Conservation (phyloP, 2,329 filamentous ascomycete species). For the Aspergillus calidoustus region DNA sequence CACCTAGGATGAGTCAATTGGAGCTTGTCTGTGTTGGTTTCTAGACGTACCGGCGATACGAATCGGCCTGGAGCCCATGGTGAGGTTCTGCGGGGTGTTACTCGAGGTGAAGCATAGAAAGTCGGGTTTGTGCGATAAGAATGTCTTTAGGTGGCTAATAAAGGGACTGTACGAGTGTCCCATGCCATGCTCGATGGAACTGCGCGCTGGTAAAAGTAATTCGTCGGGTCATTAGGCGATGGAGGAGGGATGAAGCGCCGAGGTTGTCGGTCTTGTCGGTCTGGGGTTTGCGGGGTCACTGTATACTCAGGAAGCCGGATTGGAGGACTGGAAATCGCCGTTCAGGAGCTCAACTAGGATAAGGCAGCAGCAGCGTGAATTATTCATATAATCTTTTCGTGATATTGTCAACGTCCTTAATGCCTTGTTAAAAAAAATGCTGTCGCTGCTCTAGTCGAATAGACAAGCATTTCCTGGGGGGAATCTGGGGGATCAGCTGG, state of each 20-base stretch:
- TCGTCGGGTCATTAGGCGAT: background rate
- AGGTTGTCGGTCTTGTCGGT: slow-evolving; percentile 24
- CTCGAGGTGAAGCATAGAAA: background rate
- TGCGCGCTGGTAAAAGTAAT: background rate
- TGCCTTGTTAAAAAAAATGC: too few relatives aligned
- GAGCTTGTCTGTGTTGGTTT: background rate
- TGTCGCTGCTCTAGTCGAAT: too few relatives aligned
- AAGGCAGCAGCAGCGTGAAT: too few relatives aligned
- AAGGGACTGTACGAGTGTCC: background rate
- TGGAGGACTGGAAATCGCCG: background rate
- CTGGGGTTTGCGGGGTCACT: slow-evolving; percentile 23
- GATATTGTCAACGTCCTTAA: background rate
- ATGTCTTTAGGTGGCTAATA: background rate
- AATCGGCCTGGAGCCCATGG: slow-evolving; percentile 30
- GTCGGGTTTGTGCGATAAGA: background rate
- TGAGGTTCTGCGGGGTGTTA: background rate
- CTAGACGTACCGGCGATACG: slow-evolving; percentile 33
- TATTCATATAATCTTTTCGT: background rate
- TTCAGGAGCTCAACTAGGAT: background rate
- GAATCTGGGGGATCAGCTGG: too few relatives aligned
- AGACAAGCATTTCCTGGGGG: too few relatives aligned
- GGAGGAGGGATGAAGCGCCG: slow-evolving; percentile 14
- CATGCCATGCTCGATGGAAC: slow-evolving; percentile 1
- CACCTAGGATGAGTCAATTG: slow-evolving; percentile 32
- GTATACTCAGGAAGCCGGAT: background rate